Evolutionary conservation across 805 yeast species (phyloP).

Genomic region (Metschnikowia proteae): DNA sequence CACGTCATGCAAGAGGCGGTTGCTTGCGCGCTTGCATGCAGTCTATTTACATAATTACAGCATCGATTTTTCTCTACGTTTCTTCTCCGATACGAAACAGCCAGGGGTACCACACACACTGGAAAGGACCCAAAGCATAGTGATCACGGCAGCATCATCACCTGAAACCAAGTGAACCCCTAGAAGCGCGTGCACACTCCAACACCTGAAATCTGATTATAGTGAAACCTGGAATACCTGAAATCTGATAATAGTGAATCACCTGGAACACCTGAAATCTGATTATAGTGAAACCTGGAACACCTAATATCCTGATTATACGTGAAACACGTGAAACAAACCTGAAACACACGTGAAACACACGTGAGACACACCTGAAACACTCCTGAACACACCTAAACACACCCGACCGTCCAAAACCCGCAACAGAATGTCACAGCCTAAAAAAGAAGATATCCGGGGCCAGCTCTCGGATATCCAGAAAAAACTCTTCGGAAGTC

Average conservation of each 20-base stretch:
- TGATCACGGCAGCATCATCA: no score
- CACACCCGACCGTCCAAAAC: neutral
- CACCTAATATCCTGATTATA: no score
- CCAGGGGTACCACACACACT: no score
- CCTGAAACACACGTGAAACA: neutral
- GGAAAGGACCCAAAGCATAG: no score
- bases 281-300: no score
- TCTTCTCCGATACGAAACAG: no score
- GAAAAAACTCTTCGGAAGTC: slow-evolving; percentile 26
- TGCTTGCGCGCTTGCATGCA: neutral
- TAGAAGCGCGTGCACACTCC: neutral
- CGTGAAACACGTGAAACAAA: neutral
- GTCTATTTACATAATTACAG: neutral
- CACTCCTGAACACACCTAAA: neutral
- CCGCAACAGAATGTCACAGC: slow-evolving; percentile 11
- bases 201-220: no score
- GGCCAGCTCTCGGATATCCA: slow-evolving; percentile 40
- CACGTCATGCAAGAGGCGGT: no score
- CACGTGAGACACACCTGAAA: neutral
- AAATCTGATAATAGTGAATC: no score
- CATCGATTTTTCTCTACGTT: neutral
- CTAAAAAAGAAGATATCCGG: slow-evolving; percentile 30
- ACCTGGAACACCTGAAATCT: no score
- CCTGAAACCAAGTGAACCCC: neutral
- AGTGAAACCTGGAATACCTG: no score